Conservation (phyloP, 352 stramenopile species). For the Phytopythium montanum region DNA sequence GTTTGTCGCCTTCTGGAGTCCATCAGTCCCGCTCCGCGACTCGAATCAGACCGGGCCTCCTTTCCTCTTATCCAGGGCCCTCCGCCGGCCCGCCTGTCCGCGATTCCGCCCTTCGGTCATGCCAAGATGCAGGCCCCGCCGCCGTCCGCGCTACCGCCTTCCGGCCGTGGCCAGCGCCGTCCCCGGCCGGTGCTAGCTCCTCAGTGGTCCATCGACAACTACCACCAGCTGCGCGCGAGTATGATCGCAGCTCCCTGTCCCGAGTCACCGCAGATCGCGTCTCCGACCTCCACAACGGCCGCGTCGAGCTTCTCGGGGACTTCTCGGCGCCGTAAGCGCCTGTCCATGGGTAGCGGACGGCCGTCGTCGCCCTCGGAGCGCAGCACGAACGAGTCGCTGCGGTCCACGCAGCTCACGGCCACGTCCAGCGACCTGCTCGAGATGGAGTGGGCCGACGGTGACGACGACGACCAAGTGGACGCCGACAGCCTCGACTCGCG, state of each 20-base stretch:
- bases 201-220: conserved; percentile 8
- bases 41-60: not conserved
- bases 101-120: conserved; percentile 4
- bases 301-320: not conserved
- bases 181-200: not conserved
- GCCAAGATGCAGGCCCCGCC: conserved; percentile 4
- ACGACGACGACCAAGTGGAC: too few species aligned
- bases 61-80: not conserved
- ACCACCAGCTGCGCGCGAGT: conserved; percentile 5
- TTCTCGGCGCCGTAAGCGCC: not conserved
- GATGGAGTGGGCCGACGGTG: conserved; percentile 8
- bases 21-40: too few species aligned
- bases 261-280: not conserved
- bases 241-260: not conserved
- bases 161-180: not conserved
- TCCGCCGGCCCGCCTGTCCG: not conserved
- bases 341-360: conserved; percentile 2
- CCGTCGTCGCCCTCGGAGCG: conserved; percentile 1
- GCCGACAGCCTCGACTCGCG: conserved; percentile 2
- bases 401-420: conserved; percentile 34
- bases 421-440: conserved; percentile 22
- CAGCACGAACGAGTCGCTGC: conserved; percentile 25
- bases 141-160: not conserved
- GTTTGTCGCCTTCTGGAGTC: too few species aligned
- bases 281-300: not conserved